phyloP scores from a whole-genome alignment of 805 yeast genomes.

The Saccharomycopsis schoenii region DNA sequence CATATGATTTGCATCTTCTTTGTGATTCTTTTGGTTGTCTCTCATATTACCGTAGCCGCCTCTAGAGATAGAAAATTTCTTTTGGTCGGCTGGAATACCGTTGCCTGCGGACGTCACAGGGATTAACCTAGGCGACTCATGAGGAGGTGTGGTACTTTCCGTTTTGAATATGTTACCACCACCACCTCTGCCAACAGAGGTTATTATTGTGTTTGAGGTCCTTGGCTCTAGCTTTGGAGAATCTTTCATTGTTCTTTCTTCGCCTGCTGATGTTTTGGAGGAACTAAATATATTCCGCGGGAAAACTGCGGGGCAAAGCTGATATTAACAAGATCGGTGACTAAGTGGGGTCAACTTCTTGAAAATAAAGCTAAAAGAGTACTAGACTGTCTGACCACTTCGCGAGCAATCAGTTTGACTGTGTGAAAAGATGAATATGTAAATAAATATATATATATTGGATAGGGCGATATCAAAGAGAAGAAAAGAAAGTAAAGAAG shows the following conservation, averaged over 20 bases:
- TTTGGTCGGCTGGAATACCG: slow-evolving; percentile 15
- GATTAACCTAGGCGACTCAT: slow-evolving; percentile 8
- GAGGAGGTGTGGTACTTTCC: neutral
- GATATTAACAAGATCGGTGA: neutral
- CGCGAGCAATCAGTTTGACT: too few relatives aligned
- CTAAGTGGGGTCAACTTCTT: too few relatives aligned
- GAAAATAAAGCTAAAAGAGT: too few relatives aligned
- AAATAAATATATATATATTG: too few relatives aligned
- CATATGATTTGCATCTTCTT: neutral
- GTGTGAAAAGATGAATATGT: too few relatives aligned
- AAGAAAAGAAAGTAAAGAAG: too few relatives aligned
- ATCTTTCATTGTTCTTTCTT: neutral
- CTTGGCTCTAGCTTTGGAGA: slow-evolving; percentile 11
- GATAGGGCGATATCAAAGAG: too few relatives aligned
- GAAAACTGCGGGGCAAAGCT: neutral
- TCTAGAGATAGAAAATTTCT: slow-evolving; percentile 15
- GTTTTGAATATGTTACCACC: slow-evolving; percentile 18
- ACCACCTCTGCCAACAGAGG: slow-evolving; percentile 16
- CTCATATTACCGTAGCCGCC: slow-evolving; percentile 19
- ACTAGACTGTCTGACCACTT: too few relatives aligned
- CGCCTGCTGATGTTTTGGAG: neutral
- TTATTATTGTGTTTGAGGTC: slow-evolving; percentile 8
- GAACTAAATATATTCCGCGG: neutral
- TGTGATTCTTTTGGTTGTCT: slow-evolving; percentile 5
- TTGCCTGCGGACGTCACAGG: slow-evolving; percentile 16